Conservation (phyloP, 2,329 filamentous ascomycete species). For the Neonectria sp. region DNA sequence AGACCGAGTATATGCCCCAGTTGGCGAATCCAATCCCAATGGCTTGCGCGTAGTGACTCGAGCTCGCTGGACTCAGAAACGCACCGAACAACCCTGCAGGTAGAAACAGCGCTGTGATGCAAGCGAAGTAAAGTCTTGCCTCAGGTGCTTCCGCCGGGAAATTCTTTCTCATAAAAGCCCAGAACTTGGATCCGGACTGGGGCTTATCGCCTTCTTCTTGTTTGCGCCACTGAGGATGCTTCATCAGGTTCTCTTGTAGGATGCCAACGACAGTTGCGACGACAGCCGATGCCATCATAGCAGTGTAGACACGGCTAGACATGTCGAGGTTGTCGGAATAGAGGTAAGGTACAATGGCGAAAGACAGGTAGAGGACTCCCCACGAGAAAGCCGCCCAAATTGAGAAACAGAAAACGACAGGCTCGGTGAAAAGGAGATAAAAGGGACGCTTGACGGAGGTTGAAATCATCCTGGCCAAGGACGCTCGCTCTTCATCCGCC, state of each 20-base stretch:
- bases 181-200: constrained; percentile 55
- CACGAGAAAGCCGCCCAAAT: constrained; percentile 93
- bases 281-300: constrained; percentile 77
- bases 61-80: constrained; percentile 48
- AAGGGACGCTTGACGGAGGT: constrained; percentile 86
- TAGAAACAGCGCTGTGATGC: constrained; percentile 80
- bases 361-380: constrained; percentile 90
- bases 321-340: constrained; percentile 77
- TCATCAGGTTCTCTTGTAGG: constrained; percentile 78
- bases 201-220: constrained; percentile 37
- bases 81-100: constrained; percentile 80
- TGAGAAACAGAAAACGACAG: constrained; percentile 88
- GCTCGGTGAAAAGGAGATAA: constrained; percentile 81
- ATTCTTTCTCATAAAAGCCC: constrained; percentile 60
- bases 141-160: constrained; percentile 76
- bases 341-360: constrained; percentile 84
- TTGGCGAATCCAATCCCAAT: constrained; percentile 82
- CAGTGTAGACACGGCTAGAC: constrained; percentile 79
- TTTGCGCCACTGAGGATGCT: constrained; percentile 55
- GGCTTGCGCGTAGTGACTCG: constrained; percentile 48
- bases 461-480: constrained; percentile 77
- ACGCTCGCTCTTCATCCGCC: constrained; percentile 82
- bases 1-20: constrained; percentile 89
- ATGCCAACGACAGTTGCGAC: constrained; percentile 79
- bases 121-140: constrained; percentile 86